Evolutionary conservation across 1,284 basidiomycete genomes (phyloP).

Genomic region (Cutaneotrichosporon dermatis): DNA sequence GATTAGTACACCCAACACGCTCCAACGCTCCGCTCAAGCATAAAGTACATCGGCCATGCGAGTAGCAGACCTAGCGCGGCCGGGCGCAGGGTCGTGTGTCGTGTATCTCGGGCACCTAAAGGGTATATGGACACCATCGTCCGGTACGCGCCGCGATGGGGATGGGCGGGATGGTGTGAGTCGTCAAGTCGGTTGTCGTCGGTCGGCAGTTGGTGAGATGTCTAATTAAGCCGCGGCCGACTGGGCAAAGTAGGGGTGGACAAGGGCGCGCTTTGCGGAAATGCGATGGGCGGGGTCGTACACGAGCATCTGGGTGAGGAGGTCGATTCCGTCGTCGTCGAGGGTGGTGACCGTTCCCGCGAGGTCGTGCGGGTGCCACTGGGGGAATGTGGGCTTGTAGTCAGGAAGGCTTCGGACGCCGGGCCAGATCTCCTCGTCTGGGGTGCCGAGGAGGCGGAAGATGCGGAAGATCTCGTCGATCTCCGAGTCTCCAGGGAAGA

Average conservation of each 20-base stretch:
- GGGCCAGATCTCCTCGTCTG: constrained; percentile 87
- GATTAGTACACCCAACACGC: too few species aligned
- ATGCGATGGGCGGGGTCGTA: constrained; percentile 94
- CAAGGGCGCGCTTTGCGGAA: constrained; percentile 84
- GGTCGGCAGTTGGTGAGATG: too few species aligned
- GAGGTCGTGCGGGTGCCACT: constrained; percentile 70
- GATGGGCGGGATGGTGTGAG: too few species aligned
- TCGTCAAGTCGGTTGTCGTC: too few species aligned
- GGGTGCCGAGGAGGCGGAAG: constrained; percentile 91
- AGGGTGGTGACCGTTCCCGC: constrained; percentile 62
- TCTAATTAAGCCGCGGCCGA: not conserved
- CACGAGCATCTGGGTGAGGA: constrained; percentile 74
- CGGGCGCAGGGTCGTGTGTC: constrained; percentile 5
- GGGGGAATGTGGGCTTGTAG: constrained; percentile 95
- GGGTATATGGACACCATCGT: not conserved
- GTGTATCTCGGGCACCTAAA: not conserved
- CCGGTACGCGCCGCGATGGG: too few species aligned
- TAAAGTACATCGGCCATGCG: constrained; percentile 2
- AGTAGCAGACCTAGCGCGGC: not conserved
- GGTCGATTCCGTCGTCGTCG: constrained; percentile 69
- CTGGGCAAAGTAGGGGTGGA: constrained; percentile 68
- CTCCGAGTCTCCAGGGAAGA: constrained; percentile 98
- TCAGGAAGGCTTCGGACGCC: constrained; percentile 85
- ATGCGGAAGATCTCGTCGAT: constrained; percentile 99
- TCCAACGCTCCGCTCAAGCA: not conserved